A percentile compares a stretch with the other conserved stretches of the same genome.
Conservation (phyloP, 2,329 filamentous ascomycete genomes). For the Claviceps humidiphila region DNA sequence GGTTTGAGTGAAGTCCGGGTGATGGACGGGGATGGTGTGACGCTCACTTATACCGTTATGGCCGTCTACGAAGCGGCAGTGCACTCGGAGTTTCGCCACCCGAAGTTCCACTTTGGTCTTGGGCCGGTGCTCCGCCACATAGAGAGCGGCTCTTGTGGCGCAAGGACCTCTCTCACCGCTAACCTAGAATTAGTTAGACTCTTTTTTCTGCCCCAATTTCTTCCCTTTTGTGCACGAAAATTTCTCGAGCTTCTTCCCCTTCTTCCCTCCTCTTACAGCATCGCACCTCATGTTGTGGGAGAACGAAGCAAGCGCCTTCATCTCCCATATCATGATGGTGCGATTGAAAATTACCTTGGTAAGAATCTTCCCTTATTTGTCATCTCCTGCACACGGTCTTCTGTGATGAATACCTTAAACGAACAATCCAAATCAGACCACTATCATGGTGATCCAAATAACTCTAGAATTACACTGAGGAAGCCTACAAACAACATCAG, state of each 20-base stretch:
- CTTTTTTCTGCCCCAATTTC: neutral
- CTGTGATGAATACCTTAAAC: slow-evolving; percentile 24
- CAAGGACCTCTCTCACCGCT: neutral
- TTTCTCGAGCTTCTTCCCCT: neutral
- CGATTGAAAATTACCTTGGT: slow-evolving; percentile 7
- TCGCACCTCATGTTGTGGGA: neutral
- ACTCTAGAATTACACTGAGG: slow-evolving; percentile 45
- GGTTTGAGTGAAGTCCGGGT: neutral
- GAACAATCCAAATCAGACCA: slow-evolving; percentile 55
- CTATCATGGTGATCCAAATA: slow-evolving; percentile 37
- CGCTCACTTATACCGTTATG: slow-evolving; percentile 10
- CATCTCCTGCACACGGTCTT: slow-evolving; percentile 5
- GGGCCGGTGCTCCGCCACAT: slow-evolving; percentile 23
- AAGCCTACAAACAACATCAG: slow-evolving; percentile 11
- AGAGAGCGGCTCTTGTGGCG: neutral
- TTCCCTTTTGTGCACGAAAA: slow-evolving; percentile 4
- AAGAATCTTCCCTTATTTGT: slow-evolving; percentile 7
- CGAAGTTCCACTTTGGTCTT: slow-evolving; percentile 10
- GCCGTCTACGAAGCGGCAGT: neutral
- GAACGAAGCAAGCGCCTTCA: slow-evolving; percentile 1
- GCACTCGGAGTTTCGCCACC: slow-evolving; percentile 14
- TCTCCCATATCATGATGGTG: neutral
- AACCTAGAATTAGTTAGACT: neutral
- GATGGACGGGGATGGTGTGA: neutral
- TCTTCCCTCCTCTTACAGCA: neutral